These are phyloP conservation scores for Theileria equi DNA, from an alignment of 169 alveolate genomes.

Conservation along the genomic window DNA sequence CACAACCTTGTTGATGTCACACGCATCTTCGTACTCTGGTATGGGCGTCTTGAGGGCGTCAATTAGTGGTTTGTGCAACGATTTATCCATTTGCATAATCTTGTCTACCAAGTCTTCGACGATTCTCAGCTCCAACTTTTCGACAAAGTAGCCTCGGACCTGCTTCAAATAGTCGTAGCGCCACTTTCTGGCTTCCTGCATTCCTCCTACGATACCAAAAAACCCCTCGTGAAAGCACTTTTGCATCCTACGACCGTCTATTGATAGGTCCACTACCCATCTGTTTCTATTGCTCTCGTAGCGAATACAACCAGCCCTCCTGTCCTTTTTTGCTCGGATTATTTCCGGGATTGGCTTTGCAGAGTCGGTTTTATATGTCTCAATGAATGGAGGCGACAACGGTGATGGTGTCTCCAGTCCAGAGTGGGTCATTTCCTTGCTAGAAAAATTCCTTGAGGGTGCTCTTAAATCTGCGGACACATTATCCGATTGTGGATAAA, in stretches of 20 bases:
- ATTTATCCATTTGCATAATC: slow-evolving; percentile 13
- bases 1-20: background rate
- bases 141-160: slow-evolving; percentile 3
- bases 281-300: slow-evolving; percentile 55
- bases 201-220: slow-evolving; percentile 58
- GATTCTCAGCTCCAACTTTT: slow-evolving; percentile 28
- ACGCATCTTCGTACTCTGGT: slow-evolving; percentile 24
- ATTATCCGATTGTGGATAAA: background rate
- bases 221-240: slow-evolving; percentile 65
- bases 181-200: slow-evolving; percentile 60
- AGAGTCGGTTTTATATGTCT: background rate
- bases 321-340: background rate
- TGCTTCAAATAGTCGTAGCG: slow-evolving; percentile 38
- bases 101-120: slow-evolving; percentile 57
- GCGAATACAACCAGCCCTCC: slow-evolving; percentile 60
- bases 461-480: background rate
- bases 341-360: background rate
- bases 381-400: background rate
- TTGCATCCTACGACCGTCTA: slow-evolving; percentile 56
- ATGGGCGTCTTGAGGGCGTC: slow-evolving; percentile 37
- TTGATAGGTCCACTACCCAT: slow-evolving; percentile 63
- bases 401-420: background rate
- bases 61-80: slow-evolving; percentile 11
- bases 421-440: background rate
- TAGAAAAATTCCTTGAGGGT: background rate